Evolutionary conservation across 2,329 filamentous ascomycete species (phyloP).

Genomic region (Arthrinium phaeospermum): DNA sequence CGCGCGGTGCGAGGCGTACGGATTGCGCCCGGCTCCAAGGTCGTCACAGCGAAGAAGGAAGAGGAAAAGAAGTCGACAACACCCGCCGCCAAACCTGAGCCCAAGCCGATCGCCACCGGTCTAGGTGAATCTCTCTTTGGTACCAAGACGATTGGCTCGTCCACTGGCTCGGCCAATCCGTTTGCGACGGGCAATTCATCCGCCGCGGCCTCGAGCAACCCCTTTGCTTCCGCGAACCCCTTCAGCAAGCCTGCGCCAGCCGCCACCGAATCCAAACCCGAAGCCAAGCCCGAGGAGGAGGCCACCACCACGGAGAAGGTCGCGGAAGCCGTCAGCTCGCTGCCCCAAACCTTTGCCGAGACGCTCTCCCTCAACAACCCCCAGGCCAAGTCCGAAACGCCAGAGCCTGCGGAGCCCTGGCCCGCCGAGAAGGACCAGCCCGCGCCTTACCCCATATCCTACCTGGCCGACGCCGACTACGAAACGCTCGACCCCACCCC

Average conservation of each 20-base stretch:
- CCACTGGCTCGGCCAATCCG: constrained; percentile 56
- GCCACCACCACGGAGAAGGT: constrained; percentile 41
- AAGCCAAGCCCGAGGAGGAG: constrained; percentile 33
- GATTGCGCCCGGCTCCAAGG: constrained; percentile 41
- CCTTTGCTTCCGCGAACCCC: constrained; percentile 63
- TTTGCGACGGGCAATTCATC: constrained; percentile 58
- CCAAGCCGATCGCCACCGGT: constrained; percentile 42
- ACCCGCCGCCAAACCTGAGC: constrained; percentile 38
- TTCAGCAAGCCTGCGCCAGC: constrained; percentile 44
- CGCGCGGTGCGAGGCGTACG: constrained; percentile 75
- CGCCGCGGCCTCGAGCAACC: constrained; percentile 52
- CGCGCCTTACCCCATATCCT: constrained; percentile 74
- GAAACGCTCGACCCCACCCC: constrained; percentile 76
- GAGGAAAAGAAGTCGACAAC: constrained; percentile 43
- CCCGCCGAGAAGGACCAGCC: constrained; percentile 70
- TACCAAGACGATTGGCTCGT: constrained; percentile 53
- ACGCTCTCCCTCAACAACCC: constrained; percentile 75
- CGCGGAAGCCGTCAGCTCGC: constrained; percentile 36
- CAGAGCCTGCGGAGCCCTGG: constrained; percentile 72
- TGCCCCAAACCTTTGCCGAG: constrained; percentile 72
- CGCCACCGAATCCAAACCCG: constrained; percentile 22
- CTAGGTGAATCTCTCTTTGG: constrained; percentile 76
- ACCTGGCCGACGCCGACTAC: constrained; percentile 87
- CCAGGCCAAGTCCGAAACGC: constrained; percentile 41
- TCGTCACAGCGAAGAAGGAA: constrained; percentile 37